phyloP scores from a whole-genome alignment of 2,329 filamentous ascomycete species.

The Beauveria sp. region DNA sequence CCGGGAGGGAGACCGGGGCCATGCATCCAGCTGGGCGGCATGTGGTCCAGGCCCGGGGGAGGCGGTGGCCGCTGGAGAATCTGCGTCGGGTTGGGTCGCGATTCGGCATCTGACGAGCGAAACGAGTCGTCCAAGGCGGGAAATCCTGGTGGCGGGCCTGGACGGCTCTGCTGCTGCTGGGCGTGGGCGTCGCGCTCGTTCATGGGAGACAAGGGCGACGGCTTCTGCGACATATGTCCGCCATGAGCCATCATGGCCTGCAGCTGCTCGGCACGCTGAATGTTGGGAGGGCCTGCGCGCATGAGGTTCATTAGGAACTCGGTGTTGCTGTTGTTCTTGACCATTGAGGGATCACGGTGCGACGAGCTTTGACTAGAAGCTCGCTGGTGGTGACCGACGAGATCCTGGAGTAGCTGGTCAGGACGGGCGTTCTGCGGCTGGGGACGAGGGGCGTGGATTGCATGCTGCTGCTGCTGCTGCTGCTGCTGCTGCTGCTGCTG shows the following conservation, averaged over 20 bases:
- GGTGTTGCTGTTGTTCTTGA: conserved; percentile 56
- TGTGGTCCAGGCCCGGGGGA: conserved; percentile 52
- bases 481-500: too few relatives aligned
- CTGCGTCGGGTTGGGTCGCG: conserved; percentile 47
- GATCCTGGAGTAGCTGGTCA: conserved; percentile 54
- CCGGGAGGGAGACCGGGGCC: conserved; percentile 30
- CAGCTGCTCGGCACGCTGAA: conserved; percentile 42
- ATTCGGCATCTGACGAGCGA: conserved; percentile 35
- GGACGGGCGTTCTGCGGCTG: conserved; percentile 45
- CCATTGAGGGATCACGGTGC: conserved; percentile 35
- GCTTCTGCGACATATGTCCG: conserved; percentile 21
- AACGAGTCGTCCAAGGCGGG: conserved; percentile 42
- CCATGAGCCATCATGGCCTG: conserved; percentile 32
- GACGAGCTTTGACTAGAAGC: conserved; percentile 42
- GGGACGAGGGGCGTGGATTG: conserved; percentile 41
- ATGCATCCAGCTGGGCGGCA: conserved; percentile 49
- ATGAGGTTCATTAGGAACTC: conserved; percentile 83
- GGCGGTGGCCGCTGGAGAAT: conserved; percentile 54
- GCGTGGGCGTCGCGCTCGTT: conserved; percentile 1
- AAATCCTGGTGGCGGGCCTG: conserved; percentile 42
- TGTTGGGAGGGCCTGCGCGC: conserved; percentile 43
- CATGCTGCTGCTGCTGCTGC: conserved; percentile 41
- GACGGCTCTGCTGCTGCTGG: conserved; percentile 34
- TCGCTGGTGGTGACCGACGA: conserved; percentile 52
- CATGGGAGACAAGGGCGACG: conserved; percentile 2